Conservation (phyloP, 2,329 filamentous ascomycete genomes). For the Fonsecaea monophora region DNA sequence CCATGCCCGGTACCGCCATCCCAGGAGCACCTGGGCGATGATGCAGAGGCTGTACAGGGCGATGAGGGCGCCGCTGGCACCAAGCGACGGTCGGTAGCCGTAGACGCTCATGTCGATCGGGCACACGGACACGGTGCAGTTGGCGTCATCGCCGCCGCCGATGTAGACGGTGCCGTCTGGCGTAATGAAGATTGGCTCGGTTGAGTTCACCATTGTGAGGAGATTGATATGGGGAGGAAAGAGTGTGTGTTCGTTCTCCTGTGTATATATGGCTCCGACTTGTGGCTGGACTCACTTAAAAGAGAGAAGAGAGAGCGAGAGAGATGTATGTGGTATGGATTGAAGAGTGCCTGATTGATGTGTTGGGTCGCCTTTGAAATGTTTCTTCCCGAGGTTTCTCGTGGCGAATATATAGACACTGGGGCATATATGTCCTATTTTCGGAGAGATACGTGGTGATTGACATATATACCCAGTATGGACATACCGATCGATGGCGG, state of each 20-base stretch:
- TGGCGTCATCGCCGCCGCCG: slow-evolving; percentile 28
- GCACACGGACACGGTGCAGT: slow-evolving; percentile 45
- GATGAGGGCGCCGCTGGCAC: slow-evolving; percentile 51
- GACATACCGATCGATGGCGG: background rate
- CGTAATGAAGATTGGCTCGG: slow-evolving; percentile 11
- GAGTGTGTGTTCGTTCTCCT: background rate
- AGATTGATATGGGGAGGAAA: background rate
- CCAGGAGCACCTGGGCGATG: slow-evolving; percentile 48
- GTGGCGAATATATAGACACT: slow-evolving; percentile 18
- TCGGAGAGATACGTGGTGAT: background rate
- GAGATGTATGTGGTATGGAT: background rate
- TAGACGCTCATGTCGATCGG: slow-evolving; percentile 51
- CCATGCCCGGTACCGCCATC: slow-evolving; percentile 48
- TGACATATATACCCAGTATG: background rate
- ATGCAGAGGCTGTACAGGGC: slow-evolving; percentile 53
- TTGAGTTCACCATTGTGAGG: slow-evolving; percentile 1
- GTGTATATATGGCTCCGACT: background rate
- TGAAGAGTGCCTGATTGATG: background rate
- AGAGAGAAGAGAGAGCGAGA: background rate
- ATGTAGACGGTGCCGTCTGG: slow-evolving; percentile 31
- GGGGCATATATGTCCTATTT: background rate
- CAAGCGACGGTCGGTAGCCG: slow-evolving; percentile 52
- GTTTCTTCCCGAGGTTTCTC: background rate
- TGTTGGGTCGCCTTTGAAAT: background rate
- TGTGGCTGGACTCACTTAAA: background rate